Percentiles rank a stretch among this genome's conserved stretches.
These are phyloP conservation scores for Moesziomyces globuligerus DNA, from an alignment of 1,284 basidiomycete genomes.

Conservation along the genomic window DNA sequence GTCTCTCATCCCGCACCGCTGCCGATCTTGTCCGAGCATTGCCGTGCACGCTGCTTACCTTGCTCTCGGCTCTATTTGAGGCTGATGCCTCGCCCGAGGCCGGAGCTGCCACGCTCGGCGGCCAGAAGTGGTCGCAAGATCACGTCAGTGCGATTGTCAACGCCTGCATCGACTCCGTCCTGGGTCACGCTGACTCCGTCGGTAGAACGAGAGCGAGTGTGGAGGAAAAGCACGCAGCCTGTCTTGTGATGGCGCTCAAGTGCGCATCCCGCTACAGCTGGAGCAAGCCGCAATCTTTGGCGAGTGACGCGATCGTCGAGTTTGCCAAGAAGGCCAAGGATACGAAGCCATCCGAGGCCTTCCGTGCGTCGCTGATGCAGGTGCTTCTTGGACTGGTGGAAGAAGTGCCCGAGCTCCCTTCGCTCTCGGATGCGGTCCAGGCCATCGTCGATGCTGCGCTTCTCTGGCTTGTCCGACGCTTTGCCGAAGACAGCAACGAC, in stretches of 20 bases:
- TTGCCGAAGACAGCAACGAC: constrained; percentile 67
- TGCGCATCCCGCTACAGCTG: constrained; percentile 23
- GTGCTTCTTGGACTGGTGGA: constrained; percentile 16
- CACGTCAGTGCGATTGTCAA: constrained; percentile 9
- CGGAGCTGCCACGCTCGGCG: constrained; percentile 1
- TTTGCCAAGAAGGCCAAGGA: constrained; percentile 13
- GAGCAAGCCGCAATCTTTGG: constrained; percentile 4
- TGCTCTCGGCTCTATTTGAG: constrained; percentile 26
- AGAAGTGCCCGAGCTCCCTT: constrained; percentile 6
- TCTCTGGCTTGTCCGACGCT: constrained; percentile 66
- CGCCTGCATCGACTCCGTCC: constrained; percentile 3
- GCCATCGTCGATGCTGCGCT: constrained; percentile 32
- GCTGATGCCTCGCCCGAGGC: constrained; percentile 5
- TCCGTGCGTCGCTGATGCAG: constrained; percentile 16
- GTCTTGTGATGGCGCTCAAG: constrained; percentile 10
- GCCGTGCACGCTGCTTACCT: constrained; percentile 20
- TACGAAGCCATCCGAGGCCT: constrained; percentile 11
- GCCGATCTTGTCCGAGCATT: background rate
- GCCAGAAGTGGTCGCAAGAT: constrained; percentile 8
- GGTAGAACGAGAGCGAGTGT: background rate
- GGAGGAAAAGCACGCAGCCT: constrained; percentile 9
- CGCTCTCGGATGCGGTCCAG: constrained; percentile 23
- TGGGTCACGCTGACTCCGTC: background rate
- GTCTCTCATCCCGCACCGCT: background rate
- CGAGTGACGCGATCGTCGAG: constrained; percentile 1